Percentiles rank a stretch among this genome's conserved stretches.
These are phyloP conservation scores for Candida sakaeoensis DNA, from an alignment of 805 yeast species.

Conservation along the genomic window DNA sequence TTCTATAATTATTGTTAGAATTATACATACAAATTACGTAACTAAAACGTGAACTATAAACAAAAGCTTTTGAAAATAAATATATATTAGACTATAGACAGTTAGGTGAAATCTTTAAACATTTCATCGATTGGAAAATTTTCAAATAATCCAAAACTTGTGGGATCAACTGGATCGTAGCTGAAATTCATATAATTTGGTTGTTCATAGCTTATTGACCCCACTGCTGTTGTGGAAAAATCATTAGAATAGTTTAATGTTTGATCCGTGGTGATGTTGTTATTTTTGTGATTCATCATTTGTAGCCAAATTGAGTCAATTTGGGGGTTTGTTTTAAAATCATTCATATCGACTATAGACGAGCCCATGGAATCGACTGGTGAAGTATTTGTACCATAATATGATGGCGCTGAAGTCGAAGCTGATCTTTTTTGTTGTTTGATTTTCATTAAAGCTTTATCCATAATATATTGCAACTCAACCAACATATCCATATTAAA, in stretches of 20 bases:
- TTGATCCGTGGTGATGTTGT: neutral
- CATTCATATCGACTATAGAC: constrained; percentile 9
- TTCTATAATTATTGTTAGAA: too few species aligned
- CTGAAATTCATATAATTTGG: neutral
- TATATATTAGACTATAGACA: neutral
- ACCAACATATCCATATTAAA: constrained; percentile 18
- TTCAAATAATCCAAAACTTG: constrained; percentile 8
- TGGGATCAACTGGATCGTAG: neutral
- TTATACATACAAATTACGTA: too few species aligned
- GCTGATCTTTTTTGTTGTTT: constrained; percentile 9
- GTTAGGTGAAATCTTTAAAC: constrained; percentile 10
- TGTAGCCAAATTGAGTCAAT: constrained; percentile 19
- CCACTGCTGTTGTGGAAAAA: constrained; percentile 5
- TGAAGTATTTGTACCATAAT: too few species aligned
- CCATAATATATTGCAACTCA: constrained; percentile 20
- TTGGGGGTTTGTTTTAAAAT: constrained; percentile 13
- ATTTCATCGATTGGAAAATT: constrained; percentile 12
- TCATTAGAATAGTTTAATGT: too few species aligned
- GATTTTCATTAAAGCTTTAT: constrained; percentile 16
- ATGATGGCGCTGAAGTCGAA: neutral
- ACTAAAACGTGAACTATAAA: too few species aligned
- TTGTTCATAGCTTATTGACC: neutral
- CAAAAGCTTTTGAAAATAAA: neutral
- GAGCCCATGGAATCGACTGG: constrained; percentile 2
- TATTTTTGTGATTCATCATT: constrained; percentile 12